Base-by-base conservation (phyloP, 495 filamentous ascomycete genomes). In the Penicillium salamii region DNA sequence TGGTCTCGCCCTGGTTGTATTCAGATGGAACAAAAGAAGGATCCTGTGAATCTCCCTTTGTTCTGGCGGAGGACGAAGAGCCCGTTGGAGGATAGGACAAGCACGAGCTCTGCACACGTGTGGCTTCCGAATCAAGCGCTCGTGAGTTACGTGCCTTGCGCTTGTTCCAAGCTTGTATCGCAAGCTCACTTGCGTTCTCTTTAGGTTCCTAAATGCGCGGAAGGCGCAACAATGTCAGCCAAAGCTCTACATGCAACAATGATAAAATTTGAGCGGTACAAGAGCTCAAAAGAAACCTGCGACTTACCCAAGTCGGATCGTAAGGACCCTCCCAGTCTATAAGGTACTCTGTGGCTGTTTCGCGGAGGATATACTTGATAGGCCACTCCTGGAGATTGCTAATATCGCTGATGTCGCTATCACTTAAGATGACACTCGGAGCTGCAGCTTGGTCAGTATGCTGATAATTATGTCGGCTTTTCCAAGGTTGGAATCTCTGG, bases 271-370 rank as follows among this genome's bases (percentile, higher is more conserved):
- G 5, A 3, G 5, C 19, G 17, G 7, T 0, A 15, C 29, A 11
- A 2, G 8, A 23, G 13, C 4, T 7, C 13, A 17, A 3, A 3
- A 1, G 12, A 15, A 2, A 7, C 23, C 14, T 13, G n/a, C 14
- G 24, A 67, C 69, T 58, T 54, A 74, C 72, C 71, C 71, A 76
- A 53, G 56, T 65, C 26, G 72, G 70, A 21, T 58, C 53, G 49
- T 61, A 76, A 9, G 47, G 50, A 7, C 61, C 63, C 44, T 69
- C 67, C 72, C 72, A 76, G 24, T 75, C 70, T 39, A 76, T 68
- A 15, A 71, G 53, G 53, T 74, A 76, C 33, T 72, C 58, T 18
- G 55, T 58, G 19, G 63, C 54, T 26, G 59, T 64, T 57, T 76
- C 70, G 49, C 61, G 63, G 32, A 74, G 57, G 21, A 76, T 72